phyloP scores from a whole-genome alignment of 2,329 filamentous ascomycete species.

The Aciculosporium take region DNA sequence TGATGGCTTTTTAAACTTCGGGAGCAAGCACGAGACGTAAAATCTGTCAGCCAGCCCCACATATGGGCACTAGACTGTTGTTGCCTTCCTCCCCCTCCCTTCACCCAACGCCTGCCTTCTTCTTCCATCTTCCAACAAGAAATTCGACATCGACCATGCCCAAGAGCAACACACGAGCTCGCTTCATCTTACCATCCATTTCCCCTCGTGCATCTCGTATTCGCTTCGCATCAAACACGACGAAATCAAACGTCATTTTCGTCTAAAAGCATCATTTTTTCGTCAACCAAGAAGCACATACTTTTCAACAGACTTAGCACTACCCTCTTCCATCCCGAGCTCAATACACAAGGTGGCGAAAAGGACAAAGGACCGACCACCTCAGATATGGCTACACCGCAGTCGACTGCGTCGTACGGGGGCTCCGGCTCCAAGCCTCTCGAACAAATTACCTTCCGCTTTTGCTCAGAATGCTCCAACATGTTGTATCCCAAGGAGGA shows the following conservation, averaged over 20 bases:
- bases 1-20: neutral
- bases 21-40: neutral
- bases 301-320: conserved; percentile 2
- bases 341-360: neutral
- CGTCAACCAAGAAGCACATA: conserved; percentile 1
- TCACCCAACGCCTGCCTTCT: conserved; percentile 4
- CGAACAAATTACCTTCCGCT: conserved; percentile 88
- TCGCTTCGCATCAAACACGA: neutral
- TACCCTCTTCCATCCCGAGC: neutral
- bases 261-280: neutral
- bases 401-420: conserved; percentile 32
- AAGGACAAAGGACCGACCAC: neutral
- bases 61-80: neutral
- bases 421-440: conserved; percentile 34
- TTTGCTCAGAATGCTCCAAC: conserved; percentile 98
- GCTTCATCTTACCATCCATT: neutral
- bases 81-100: neutral
- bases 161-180: neutral
- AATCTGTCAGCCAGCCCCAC: neutral
- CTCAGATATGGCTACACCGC: conserved; percentile 40
- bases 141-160: conserved; percentile 1
- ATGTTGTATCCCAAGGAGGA: conserved; percentile 97
- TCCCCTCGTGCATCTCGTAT: neutral
- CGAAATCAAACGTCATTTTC: neutral
- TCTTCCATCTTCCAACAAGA: conserved; percentile 1